Evolutionary conservation across 164 flowering plant genomes (phyloP).

Genomic region (Cinnamomum micranthum): DNA sequence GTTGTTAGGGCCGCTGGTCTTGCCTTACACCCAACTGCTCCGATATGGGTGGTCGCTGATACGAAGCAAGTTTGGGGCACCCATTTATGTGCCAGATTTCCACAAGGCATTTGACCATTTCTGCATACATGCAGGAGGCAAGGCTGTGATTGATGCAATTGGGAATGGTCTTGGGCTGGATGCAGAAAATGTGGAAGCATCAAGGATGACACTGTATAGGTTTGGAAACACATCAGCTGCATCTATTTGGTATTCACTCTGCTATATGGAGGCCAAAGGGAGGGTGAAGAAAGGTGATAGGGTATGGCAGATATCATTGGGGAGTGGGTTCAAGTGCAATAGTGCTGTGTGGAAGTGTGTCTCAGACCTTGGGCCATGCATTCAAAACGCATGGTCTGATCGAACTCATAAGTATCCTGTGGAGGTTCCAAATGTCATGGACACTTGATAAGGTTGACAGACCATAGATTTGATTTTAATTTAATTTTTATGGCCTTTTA

Average conservation of each 20-base stretch:
- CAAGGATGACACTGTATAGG: conserved; percentile 19
- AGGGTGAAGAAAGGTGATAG: conserved; percentile 19
- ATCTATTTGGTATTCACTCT: conserved; percentile 12
- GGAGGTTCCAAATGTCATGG: conserved; percentile 5
- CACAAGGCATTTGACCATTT: conserved; percentile 18
- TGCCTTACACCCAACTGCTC: conserved; percentile 12
- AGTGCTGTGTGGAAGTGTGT: conserved; percentile 19
- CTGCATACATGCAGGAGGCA: conserved; percentile 22
- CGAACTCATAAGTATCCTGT: conserved; percentile 15
- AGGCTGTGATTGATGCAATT: conserved; percentile 17
- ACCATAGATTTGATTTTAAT: no score
- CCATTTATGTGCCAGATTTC: conserved; percentile 18
- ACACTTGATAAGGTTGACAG: not conserved
- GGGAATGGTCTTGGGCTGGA: conserved; percentile 10
- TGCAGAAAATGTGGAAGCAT: conserved; percentile 13
- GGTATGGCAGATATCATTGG: conserved; percentile 17
- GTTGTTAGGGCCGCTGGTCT: conserved; percentile 15
- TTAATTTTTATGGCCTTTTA: no score
- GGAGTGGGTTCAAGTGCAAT: conserved; percentile 21
- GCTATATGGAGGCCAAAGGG: conserved; percentile 18
- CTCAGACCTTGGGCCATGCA: not conserved
- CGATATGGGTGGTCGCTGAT: conserved; percentile 8
- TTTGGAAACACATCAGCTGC: conserved; percentile 21
- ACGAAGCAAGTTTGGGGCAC: conserved; percentile 8
- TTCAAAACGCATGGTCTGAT: conserved; percentile 12